Evolutionary conservation across 2,329 filamentous ascomycete genomes (phyloP).

Genomic region (Cordyceps cateniannulata): DNA sequence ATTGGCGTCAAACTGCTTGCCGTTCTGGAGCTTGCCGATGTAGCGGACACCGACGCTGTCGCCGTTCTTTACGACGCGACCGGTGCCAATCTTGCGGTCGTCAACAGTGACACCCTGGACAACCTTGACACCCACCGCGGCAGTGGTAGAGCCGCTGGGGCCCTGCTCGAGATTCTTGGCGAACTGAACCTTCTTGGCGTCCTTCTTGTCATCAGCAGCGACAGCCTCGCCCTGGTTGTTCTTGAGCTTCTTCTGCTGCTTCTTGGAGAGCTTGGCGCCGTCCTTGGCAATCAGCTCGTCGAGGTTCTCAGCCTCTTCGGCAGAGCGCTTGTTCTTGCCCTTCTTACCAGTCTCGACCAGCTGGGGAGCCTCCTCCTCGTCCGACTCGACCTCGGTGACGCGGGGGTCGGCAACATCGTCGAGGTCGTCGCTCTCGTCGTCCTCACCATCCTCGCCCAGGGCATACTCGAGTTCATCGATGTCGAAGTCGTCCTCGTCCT

Average conservation of each 20-base stretch:
- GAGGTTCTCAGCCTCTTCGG: slow-evolving; percentile 70
- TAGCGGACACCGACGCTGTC: slow-evolving; percentile 92
- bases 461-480: slow-evolving; percentile 68
- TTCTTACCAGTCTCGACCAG: slow-evolving; percentile 50
- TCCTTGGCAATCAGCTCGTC: slow-evolving; percentile 82
- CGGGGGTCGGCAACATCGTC: slow-evolving; percentile 74
- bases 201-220: slow-evolving; percentile 51
- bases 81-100: slow-evolving; percentile 86
- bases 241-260: slow-evolving; percentile 96
- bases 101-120: slow-evolving; percentile 89
- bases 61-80: slow-evolving; percentile 80
- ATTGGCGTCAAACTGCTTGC: slow-evolving; percentile 96
- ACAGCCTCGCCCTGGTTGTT: slow-evolving; percentile 94
- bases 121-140: slow-evolving; percentile 63
- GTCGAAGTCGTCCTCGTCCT: slow-evolving; percentile 57
- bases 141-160: slow-evolving; percentile 65
- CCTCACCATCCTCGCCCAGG: slow-evolving; percentile 66
- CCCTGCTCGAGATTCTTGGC: slow-evolving; percentile 98
- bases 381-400: slow-evolving; percentile 74
- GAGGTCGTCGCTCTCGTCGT: slow-evolving; percentile 68
- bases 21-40: slow-evolving; percentile 92
- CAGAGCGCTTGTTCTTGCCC: slow-evolving; percentile 91
- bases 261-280: slow-evolving; percentile 81
- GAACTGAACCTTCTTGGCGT: slow-evolving; percentile 95
- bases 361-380: slow-evolving; percentile 67